Conservation (phyloP, 257 asterid species). For the Misopates orontium region DNA sequence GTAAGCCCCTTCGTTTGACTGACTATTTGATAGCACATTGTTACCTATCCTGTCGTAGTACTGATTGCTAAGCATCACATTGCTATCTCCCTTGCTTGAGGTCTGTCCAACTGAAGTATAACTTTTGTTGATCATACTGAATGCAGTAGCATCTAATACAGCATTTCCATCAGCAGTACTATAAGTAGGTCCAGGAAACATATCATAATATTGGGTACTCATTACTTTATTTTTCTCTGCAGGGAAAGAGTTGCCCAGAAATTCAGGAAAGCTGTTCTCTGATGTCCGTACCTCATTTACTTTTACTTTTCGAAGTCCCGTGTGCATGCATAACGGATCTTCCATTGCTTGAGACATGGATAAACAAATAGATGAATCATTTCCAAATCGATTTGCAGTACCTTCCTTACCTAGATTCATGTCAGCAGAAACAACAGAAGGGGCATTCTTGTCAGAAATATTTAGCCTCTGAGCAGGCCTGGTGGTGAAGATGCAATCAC, state of each 20-base stretch:
- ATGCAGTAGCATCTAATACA: slow-evolving; percentile 32
- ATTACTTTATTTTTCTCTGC: slow-evolving; percentile 32
- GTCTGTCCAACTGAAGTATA: slow-evolving; percentile 41
- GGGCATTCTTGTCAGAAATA: slow-evolving; percentile 32
- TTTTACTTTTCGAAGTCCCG: slow-evolving; percentile 39
- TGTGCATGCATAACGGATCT: slow-evolving; percentile 41
- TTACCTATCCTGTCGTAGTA: slow-evolving; percentile 32
- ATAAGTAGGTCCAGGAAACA: slow-evolving; percentile 37
- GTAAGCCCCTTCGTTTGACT: slow-evolving; percentile 38
- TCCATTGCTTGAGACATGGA: slow-evolving; percentile 44
- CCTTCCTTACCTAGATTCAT: slow-evolving; percentile 33
- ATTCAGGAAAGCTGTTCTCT: slow-evolving; percentile 39
- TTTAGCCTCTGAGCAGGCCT: slow-evolving; percentile 36
- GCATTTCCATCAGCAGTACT: slow-evolving; percentile 28
- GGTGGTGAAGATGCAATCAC: slow-evolving; percentile 32
- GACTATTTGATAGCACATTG: slow-evolving; percentile 37
- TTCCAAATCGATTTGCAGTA: slow-evolving; percentile 29
- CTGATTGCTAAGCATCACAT: slow-evolving; percentile 42
- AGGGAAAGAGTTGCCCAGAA: slow-evolving; percentile 30
- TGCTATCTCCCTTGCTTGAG: slow-evolving; percentile 37
- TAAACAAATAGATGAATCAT: slow-evolving; percentile 38
- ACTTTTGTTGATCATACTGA: slow-evolving; percentile 30
- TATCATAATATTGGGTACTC: slow-evolving; percentile 30
- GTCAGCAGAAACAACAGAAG: slow-evolving; percentile 31
- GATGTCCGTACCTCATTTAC: slow-evolving; percentile 36